Base-by-base conservation (phyloP, 2,329 filamentous ascomycete genomes). In the Ploettnerulaceae sp. region DNA sequence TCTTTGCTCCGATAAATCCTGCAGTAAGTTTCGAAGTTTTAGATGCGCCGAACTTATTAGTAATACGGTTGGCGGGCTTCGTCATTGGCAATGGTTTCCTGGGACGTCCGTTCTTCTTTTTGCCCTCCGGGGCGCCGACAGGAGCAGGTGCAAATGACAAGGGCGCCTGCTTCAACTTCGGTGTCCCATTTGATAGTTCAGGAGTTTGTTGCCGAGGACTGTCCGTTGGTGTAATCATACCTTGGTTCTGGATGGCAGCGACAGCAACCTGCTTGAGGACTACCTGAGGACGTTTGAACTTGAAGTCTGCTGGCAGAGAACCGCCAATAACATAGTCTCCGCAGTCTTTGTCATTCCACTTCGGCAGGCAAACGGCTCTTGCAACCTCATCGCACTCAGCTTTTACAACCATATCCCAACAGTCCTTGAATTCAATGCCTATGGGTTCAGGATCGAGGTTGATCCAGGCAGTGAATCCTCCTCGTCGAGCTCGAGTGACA, bases 381-480 rank as follows among this genome's bases (percentile, higher is more conserved):
- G 93, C 93, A 29, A 98, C 84, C 54, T 89, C 82, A 64, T 98
- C 93, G 62, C 88, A 93, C 58, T 86, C 85, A 15, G 89, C 90
- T 55, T 81, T 82, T 26, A 98, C 85, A 14, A 97, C 81, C 50
- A 96, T 69, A 66, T 98, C 93, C 85, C 90, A 98, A 61, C 88
- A 89, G 53, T 94, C 85, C 62, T 91, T 90, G 53, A 97, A 83
- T 48, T 96, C 89, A 54, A 80, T 82, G 15, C 86, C 84, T 33
- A 82, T 77, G 1, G 93, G 93, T 55, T 89, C 86, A 0, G 86
- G 75, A 50, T 95, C 89, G 44, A 89, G 80, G 67, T 97, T 97
- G 67, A 98, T 87, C 89, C 91, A 98, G 39, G 94, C 84, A 0
- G 90, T 89, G 48, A 95, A 79, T 1, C 91, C 90, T 57, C 94